phyloP scores from a whole-genome alignment of 2,329 filamentous ascomycete genomes.

The Cladosporium oxysporum region DNA sequence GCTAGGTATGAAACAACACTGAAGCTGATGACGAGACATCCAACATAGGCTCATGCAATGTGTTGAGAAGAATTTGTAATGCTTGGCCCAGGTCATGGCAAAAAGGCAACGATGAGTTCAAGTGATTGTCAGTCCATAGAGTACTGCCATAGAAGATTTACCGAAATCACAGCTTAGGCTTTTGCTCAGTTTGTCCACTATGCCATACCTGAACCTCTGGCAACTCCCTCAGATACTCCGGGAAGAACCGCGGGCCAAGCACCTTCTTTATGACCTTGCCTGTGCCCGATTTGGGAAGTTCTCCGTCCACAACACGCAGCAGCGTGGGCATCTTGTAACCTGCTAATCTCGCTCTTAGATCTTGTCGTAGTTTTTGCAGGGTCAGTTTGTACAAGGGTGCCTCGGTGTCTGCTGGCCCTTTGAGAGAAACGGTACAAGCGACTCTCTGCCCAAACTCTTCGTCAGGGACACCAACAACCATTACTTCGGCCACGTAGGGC shows the following conservation, averaged over 20 bases:
- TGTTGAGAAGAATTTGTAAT: background rate
- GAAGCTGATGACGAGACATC: too few species aligned
- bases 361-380: constrained; percentile 45
- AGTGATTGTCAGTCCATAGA: background rate
- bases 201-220: constrained; percentile 34
- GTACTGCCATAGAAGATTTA: background rate
- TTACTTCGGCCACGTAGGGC: constrained; percentile 53
- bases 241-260: constrained; percentile 36
- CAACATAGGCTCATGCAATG: too few species aligned
- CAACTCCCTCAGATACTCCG: constrained; percentile 26
- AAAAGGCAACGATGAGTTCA: background rate
- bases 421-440: constrained; percentile 52
- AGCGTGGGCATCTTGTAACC: constrained; percentile 54
- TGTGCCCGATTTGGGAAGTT: constrained; percentile 52
- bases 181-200: background rate
- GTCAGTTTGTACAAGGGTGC: constrained; percentile 33
- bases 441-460: constrained; percentile 58
- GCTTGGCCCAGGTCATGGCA: background rate
- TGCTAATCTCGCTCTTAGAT: constrained; percentile 48
- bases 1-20: background rate
- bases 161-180: background rate
- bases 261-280: constrained; percentile 55
- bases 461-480: constrained; percentile 56
- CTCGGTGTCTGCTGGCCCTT: constrained; percentile 34
- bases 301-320: constrained; percentile 46